Conservation (phyloP, 345 rosid genomes). For the Populus nigra region DNA sequence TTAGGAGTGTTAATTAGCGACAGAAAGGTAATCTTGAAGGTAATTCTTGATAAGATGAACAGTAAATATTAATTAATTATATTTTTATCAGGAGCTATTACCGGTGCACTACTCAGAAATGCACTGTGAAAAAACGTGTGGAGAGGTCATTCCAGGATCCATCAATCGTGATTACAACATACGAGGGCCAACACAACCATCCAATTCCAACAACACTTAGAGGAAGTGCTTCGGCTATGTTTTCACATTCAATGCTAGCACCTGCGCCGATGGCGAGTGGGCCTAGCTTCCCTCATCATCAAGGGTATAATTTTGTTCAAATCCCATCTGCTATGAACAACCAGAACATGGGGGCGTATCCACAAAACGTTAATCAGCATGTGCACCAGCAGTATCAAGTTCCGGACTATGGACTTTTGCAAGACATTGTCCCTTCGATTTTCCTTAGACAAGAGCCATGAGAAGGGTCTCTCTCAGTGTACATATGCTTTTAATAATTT, state of each 20-base stretch:
- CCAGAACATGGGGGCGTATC: conserved; percentile 25
- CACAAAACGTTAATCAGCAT: conserved; percentile 29
- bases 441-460: conserved; percentile 65
- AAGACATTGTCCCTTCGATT: conserved; percentile 72
- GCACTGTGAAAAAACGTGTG: conserved; percentile 31
- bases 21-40: too few species aligned
- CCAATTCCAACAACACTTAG: conserved; percentile 28
- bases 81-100: conserved; percentile 30
- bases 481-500: background rate
- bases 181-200: conserved; percentile 35
- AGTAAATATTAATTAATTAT: too few species aligned
- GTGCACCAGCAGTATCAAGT: conserved; percentile 39
- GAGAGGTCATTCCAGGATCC: conserved; percentile 36
- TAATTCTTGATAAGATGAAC: too few species aligned
- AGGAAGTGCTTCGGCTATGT: conserved; percentile 33
- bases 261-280: conserved; percentile 27
- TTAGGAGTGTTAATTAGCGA: background rate
- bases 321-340: conserved; percentile 15
- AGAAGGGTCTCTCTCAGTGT: conserved; percentile 8
- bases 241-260: conserved; percentile 24
- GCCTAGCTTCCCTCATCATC: conserved; percentile 45
- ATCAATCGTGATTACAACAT: conserved; percentile 29
- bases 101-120: conserved; percentile 38
- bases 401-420: conserved; percentile 69
- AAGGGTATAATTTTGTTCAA: conserved; percentile 23